A percentile compares a stretch with the other conserved stretches of the same genome.
Evolutionary conservation across 768 basidiomycete genomes (phyloP).

Genomic region (Hemileccinum impolitum): DNA sequence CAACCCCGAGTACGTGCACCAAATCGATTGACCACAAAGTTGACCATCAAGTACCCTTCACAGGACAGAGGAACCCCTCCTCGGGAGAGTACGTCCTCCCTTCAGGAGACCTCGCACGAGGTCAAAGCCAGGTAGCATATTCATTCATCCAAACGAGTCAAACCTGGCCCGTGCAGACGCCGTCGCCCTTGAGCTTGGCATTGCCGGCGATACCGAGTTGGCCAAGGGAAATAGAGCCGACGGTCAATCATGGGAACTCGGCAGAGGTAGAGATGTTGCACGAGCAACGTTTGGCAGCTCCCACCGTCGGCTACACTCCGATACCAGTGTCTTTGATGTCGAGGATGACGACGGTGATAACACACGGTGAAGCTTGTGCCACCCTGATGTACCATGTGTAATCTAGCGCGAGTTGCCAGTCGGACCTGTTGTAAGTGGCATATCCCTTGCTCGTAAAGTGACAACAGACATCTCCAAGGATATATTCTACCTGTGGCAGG

Average conservation of each 20-base stretch:
- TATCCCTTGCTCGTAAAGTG: too few relatives aligned
- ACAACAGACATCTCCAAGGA: too few relatives aligned
- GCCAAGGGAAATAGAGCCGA: conserved; percentile 38
- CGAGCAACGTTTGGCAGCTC: conserved; percentile 39
- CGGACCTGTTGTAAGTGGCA: too few relatives aligned
- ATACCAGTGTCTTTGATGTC: conserved; percentile 7
- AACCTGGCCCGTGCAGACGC: conserved; percentile 67
- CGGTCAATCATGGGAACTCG: conserved; percentile 48
- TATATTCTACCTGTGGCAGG: too few relatives aligned
- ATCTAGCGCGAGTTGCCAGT: too few relatives aligned
- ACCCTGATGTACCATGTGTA: not conserved
- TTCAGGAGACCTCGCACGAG: conserved; percentile 39
- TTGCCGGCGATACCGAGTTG: conserved; percentile 46
- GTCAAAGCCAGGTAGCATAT: conserved; percentile 56
- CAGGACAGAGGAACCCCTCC: conserved; percentile 26
- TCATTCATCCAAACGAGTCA: conserved; percentile 60
- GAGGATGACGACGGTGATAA: conserved; percentile 16
- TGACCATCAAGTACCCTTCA: not conserved
- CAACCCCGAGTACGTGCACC: conserved; percentile 18
- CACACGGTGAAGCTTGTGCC: conserved; percentile 1
- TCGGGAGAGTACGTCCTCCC: conserved; percentile 9
- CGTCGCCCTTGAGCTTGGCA: conserved; percentile 51
- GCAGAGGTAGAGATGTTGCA: conserved; percentile 49
- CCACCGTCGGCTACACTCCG: conserved; percentile 5
- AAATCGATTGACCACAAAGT: not conserved